Base-by-base conservation (phyloP, 2,329 filamentous ascomycete genomes). In the Juglanconis oblonga region DNA sequence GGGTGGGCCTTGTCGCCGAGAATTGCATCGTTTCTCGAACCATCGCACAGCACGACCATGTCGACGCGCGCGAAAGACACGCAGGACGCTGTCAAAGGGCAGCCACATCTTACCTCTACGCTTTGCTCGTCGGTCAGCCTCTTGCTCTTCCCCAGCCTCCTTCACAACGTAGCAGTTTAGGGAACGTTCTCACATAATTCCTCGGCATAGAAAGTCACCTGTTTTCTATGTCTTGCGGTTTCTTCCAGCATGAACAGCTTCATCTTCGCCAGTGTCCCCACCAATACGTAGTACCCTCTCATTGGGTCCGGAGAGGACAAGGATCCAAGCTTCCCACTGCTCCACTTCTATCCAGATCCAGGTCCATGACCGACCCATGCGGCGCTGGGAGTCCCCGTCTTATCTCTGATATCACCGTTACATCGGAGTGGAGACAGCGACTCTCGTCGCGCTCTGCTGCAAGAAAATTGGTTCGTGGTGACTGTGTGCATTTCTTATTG, bases 1-100 rank as follows among this genome's bases (percentile, higher is more conserved):
- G 59, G 54, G 44, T 61, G n/a, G 54, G 17, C 59, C 54, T 54
- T 53, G 44, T 50, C 49, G n/a, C 48, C 60, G 35, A 61, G 35
- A 32, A 58, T 58, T 61, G 36, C 49, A 56, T 54, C 58, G 44
- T 40, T 10, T 24, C 45, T 52, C 40, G 40, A 51, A 55, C 33
- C 57, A 58, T 45, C 29, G 45, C 32, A 58, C 52, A 55, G 51
- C 38, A 42, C 10, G 10, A 42, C 6, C 10, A 42, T 11, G 38
- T 11, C 24, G 24, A 24, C 24, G 38, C 10, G 10, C 10, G 38
- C 5, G 38, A 14, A 11, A 42, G 11, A 42, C 7, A 38, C 11
- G 36, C 36, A 13, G 36, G 11, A 13, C 2, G 38, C 38, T 42
- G 10, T 14, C 24, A 24, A 24, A 24, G 24, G 24, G 24, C 24